These are phyloP conservation scores for Aspergillus homomorphus DNA, from an alignment of 495 filamentous ascomycete species.

Conservation along the genomic window DNA sequence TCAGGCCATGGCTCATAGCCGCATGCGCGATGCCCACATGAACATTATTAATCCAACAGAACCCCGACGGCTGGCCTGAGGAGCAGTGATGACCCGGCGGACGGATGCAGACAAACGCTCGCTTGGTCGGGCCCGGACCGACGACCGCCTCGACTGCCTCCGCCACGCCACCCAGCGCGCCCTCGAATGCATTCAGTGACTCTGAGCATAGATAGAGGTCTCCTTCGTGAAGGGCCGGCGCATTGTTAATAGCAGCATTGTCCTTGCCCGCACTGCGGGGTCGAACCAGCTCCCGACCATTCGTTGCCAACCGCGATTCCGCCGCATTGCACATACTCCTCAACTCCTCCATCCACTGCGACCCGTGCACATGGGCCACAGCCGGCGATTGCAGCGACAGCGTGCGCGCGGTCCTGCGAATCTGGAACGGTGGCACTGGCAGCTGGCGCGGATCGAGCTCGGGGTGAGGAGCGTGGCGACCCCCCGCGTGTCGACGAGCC, in stretches of 20 bases:
- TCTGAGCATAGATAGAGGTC: constrained; percentile 88
- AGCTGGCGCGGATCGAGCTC: constrained; percentile 45
- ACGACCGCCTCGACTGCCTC: constrained; percentile 90
- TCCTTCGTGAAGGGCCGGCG: constrained; percentile 64
- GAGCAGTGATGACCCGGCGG: constrained; percentile 96
- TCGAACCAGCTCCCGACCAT: constrained; percentile 71
- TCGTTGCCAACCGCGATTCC: constrained; percentile 66
- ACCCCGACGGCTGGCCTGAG: constrained; percentile 80
- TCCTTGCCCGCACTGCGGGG: constrained; percentile 46
- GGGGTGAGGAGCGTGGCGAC: constrained; percentile 62
- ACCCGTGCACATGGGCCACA: constrained; percentile 81
- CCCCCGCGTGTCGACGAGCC: constrained; percentile 74
- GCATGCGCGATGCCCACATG: constrained; percentile 94
- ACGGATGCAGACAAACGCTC: constrained; percentile 79
- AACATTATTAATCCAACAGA: constrained; percentile 98
- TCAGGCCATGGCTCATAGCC: constrained; percentile 74
- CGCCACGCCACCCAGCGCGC: constrained; percentile 82
- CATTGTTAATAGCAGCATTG: constrained; percentile 34
- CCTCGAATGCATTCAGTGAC: constrained; percentile 82
- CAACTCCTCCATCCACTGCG: constrained; percentile 87
- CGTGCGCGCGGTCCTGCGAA: constrained; percentile 66
- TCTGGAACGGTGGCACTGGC: constrained; percentile 71
- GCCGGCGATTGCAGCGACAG: constrained; percentile 62
- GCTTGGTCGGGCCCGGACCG: constrained; percentile 50
- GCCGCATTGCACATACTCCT: constrained; percentile 77